phyloP scores from a whole-genome alignment of 2,329 filamentous ascomycete species.

The Chaetomiaceae sp. region DNA sequence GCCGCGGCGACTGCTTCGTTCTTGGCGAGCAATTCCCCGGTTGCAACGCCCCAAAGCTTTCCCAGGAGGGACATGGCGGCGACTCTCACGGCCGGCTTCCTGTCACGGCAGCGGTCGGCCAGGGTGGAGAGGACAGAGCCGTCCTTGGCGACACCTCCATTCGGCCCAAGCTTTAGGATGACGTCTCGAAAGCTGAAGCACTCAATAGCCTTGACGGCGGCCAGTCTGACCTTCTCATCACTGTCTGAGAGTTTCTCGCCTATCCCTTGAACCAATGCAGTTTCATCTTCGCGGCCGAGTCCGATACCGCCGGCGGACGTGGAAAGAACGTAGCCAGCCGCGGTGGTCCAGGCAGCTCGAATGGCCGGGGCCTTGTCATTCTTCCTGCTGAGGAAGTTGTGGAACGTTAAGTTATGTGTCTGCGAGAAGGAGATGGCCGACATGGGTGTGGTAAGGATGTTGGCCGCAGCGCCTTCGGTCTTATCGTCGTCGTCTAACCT shows the following conservation, averaged over 20 bases:
- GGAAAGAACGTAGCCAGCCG: constrained; percentile 77
- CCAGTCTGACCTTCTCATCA: constrained; percentile 85
- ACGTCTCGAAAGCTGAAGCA: constrained; percentile 75
- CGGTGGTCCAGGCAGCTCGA: constrained; percentile 78
- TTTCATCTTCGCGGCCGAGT: constrained; percentile 75
- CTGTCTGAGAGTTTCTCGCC: constrained; percentile 77
- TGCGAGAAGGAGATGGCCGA: constrained; percentile 87
- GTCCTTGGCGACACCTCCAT: constrained; percentile 66
- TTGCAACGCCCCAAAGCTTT: constrained; percentile 89
- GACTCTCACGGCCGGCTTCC: constrained; percentile 70
- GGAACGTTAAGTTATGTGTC: constrained; percentile 70
- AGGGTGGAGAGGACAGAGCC: constrained; percentile 76
- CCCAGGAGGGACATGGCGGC: constrained; percentile 81
- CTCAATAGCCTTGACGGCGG: constrained; percentile 79
- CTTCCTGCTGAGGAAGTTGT: constrained; percentile 75
- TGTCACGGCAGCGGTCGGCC: constrained; percentile 83
- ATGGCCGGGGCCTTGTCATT: constrained; percentile 83
- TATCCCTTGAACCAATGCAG: constrained; percentile 64
- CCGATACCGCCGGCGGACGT: constrained; percentile 89
- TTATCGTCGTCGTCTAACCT: constrained; percentile 53
- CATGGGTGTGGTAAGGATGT: constrained; percentile 71
- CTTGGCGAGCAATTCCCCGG: constrained; percentile 76
- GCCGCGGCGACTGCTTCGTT: constrained; percentile 69
- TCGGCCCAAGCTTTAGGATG: constrained; percentile 70
- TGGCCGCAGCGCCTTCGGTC: constrained; percentile 42